Percentiles rank a stretch among this genome's conserved stretches.
Conservation (phyloP, 176 grass and related monocot species). For the Rhynchospora pubera region DNA sequence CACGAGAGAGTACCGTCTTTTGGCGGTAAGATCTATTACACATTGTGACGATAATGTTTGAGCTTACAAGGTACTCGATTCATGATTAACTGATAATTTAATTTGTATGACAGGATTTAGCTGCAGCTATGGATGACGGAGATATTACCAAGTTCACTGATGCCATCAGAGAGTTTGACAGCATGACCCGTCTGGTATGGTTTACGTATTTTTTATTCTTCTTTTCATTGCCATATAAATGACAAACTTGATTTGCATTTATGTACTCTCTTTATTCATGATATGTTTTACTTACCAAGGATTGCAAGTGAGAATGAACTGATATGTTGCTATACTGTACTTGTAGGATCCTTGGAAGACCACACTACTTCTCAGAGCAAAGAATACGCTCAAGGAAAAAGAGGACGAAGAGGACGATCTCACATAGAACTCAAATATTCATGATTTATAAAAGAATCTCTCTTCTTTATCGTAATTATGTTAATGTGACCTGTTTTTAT, state of each 20-base stretch:
- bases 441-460: constrained; percentile 17
- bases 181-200: constrained; percentile 87
- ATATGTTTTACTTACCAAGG: not conserved
- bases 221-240: not conserved
- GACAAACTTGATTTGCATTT: not conserved
- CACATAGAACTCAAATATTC: constrained; percentile 34
- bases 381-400: constrained; percentile 78
- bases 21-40: constrained; percentile 49
- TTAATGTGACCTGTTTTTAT: not conserved
- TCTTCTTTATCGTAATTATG: not conserved
- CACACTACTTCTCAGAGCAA: constrained; percentile 67
- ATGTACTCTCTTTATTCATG: not conserved
- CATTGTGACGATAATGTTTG: not conserved
- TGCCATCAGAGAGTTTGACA: constrained; percentile 82
- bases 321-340: not conserved
- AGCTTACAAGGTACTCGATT: not conserved
- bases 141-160: constrained; percentile 84
- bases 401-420: constrained; percentile 85
- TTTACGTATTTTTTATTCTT: constrained; percentile 19
- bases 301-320: not conserved
- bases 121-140: constrained; percentile 80
- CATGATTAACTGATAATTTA: not conserved
- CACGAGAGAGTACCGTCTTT: constrained; percentile 81
- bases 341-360: constrained; percentile 94
- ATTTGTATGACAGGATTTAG: constrained; percentile 54